Evolutionary conservation across 1,284 basidiomycete species (phyloP).

Genomic region (Cystobasidiaceae sp.): DNA sequence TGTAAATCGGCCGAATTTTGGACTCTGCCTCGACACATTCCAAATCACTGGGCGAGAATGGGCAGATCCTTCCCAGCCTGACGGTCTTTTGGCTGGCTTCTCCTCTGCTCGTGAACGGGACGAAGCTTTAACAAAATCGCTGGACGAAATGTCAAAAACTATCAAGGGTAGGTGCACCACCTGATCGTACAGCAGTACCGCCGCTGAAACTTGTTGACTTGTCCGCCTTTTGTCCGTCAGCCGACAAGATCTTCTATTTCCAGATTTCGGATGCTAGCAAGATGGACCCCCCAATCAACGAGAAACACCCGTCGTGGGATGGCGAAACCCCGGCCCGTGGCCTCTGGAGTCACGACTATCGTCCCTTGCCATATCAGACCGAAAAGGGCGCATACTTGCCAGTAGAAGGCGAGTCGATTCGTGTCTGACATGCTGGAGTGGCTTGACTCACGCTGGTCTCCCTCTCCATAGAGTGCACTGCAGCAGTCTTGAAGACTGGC

Average conservation of each 20-base stretch:
- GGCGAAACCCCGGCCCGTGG: conserved; percentile 33
- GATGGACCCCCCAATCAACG: conserved; percentile 33
- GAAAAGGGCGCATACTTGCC: conserved; percentile 35
- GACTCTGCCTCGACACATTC: conserved; percentile 36
- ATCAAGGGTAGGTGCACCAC: conserved; percentile 9
- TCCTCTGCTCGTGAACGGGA: conserved; percentile 28
- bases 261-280: conserved; percentile 36
- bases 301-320: conserved; percentile 29
- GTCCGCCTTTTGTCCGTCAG: background rate
- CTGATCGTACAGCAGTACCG: no score
- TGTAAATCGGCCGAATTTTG: conserved; percentile 36
- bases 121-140: conserved; percentile 24
- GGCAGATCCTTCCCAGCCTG: conserved; percentile 25
- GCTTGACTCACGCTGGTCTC: background rate
- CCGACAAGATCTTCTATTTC: conserved; percentile 33
- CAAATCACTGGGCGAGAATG: conserved; percentile 35
- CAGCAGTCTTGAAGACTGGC: conserved; percentile 33
- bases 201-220: background rate
- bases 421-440: background rate
- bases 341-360: conserved; percentile 36
- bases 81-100: conserved; percentile 28
- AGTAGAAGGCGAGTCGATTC: conserved; percentile 23
- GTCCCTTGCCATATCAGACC: conserved; percentile 35
- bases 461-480: conserved; percentile 23
- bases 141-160: conserved; percentile 24